Evolutionary conservation across 75 land plant species (phyloP), one percentile per base, ranked within the genome.

Genomic region (Cryptomeria japonica): DNA sequence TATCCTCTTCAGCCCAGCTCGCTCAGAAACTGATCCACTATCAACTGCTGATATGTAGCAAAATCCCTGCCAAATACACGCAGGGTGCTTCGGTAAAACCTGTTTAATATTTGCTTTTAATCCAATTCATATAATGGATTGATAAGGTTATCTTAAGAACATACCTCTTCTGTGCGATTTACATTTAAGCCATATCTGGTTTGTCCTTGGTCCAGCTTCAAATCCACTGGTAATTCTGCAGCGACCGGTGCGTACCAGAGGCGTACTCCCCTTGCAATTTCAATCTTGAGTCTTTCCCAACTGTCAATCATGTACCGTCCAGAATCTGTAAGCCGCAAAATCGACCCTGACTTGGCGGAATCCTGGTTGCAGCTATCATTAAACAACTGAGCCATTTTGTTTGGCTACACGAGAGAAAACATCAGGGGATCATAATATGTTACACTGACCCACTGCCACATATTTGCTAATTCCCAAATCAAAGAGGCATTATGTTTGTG

Each of bases 121-220:
- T n/a, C n/a, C n/a, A n/a, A n/a, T n/a, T n/a, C n/a, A 6, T 10
- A 8, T 47, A 7, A 47, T 10, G 8, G 9, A 7, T 47, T 10
- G 49, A 47, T 47, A 47, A 47, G 49, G 49, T 47, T 47, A 47
- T 47, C 41, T 80, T 8, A 41, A 18, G 86, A 41, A 18, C 12
- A 53, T 87, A 94, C 94, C 95, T 94, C 95, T 38, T 94, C 95
- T 13, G 92, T 94, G 83, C 93, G 87, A 82, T 89, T 92, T 80
- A 94, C 90, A 53, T 92, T 89, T 88, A 94, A 91, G 28, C 95
- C 95, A 31, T 90, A 91, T 32, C 93, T 89, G 47, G 88, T 56
- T 84, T 94, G 94, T 22, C 92, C 93, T 32, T 72, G 87, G 38
- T 86, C 86, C 5, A 91, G 92, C 49, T 47, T 76, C 83, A 94